Base-by-base conservation (phyloP, 441 rosid species). In the Pelargonium citronellum region DNA sequence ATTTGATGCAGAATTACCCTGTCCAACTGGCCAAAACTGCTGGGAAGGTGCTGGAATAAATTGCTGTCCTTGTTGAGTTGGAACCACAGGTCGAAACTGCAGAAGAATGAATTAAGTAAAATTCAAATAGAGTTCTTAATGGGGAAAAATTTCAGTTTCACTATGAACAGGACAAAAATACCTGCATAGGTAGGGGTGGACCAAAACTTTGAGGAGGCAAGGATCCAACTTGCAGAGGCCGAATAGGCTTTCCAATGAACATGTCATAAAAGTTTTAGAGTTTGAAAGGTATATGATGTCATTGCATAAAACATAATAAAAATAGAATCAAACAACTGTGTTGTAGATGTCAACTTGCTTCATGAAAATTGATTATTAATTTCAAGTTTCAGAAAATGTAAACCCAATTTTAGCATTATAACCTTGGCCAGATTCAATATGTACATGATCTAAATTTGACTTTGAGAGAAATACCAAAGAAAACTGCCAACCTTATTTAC, bases 11-110 rank as follows among this genome's bases (percentile, higher is more conserved):
- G 86, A 79, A 75, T 82, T 71, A 44, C 78, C 87, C 76, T 87
- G 95, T 74, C 90, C 97, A 74, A 73, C 87, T 39, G 89, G 88
- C 24, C 81, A 88, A 83, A 84, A 94, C 76, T 87, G 96, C 65
- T 87, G 91, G 72, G 92, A 80, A 79, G 84, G 77, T 15, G 79
- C 46, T 4, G 92, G 83, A 77, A 87, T 77, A 77, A 80, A 94
- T 66, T 78, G 84, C 71, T 89, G 97, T 15, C 91, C 89, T 61
- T 78, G 96, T 57, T 82, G 96, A n/a, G 81, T 66, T 15, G 88
- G 87, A 66, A 71, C 83, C 81, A 81, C 75, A 2, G 87, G 85
- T 74, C 97, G 91, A 82, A 87, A 92, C 96, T 95, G 87, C 67
- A 76, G 57, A 34, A 19, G 37, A 74, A 73, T 51, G 20, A 66